Evolutionary conservation across 108 stramenopile species (phyloP), one percentile per base, ranked within the genome.

Genomic region (Schizochytrium sp.): DNA sequence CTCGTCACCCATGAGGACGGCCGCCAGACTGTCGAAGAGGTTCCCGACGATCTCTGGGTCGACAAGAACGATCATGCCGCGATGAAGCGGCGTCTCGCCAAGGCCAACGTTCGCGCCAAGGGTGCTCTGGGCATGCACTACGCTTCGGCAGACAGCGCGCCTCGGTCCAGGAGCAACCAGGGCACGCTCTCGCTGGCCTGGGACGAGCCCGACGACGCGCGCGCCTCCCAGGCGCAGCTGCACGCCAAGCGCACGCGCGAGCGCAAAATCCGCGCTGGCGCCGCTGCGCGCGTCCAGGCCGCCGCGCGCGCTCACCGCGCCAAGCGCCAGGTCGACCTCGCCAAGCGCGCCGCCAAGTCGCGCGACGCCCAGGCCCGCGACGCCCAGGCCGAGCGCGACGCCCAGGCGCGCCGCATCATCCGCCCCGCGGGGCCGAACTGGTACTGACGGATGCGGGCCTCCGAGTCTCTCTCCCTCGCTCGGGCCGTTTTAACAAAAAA

Each of bases 1-100:
- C 29, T 92, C 23, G 92, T 92, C 12, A 92, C 92, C 23, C 72
- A 72, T 28, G 25, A 21, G n/a, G 92, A 89, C 53, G 92, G 92
- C 18, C 21, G 71, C 18, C 89, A 91, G 87, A 72, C 28, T 5
- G 90, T 92, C 41, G 60, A 90, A 23, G 89, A 88, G 57, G 83
- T 92, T 87, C 60, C 89, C 18, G 88, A 92, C 72, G 92, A 92
- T 51, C 89, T 91, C n/a, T 83, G 76, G 76, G 76, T 83, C 45
- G 76, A 83, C 51, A 83, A 83, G 76, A 23, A 83, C 51, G 76
- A 83, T 45, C 48, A 83, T 14, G 76, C 76, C n/a, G 76, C 4
- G 51, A 83, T 83, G 76, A 41, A 45, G 44, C 14, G 29, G 19
- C 28, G 29, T 41, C 87, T 88, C 19, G 59, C 23, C 23, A 57